These are phyloP conservation scores for Fusarium coffeatum DNA, from an alignment of 2,329 filamentous ascomycete species.

Conservation along the genomic window DNA sequence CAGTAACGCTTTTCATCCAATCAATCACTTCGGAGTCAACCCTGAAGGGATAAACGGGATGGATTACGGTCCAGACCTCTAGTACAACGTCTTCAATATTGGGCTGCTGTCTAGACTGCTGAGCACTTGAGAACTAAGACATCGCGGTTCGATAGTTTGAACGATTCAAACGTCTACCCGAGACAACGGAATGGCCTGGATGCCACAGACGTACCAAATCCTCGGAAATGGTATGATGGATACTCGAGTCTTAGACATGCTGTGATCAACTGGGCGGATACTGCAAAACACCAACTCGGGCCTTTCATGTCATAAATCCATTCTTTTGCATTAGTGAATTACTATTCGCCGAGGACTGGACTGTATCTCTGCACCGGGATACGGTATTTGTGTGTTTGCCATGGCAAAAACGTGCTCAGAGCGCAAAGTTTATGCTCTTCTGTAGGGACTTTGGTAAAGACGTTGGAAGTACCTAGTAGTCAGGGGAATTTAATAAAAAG, in stretches of 20 bases:
- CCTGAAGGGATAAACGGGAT: not conserved
- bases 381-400: not conserved
- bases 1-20: no score
- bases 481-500: conserved; percentile 9
- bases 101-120: not conserved
- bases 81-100: not conserved
- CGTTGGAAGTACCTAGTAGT: conserved; percentile 5
- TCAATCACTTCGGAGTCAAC: not conserved
- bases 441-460: not conserved
- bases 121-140: not conserved
- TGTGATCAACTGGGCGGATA: not conserved
- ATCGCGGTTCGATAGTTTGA: not conserved
- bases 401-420: not conserved
- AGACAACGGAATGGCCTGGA: not conserved
- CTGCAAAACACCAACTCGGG: not conserved
- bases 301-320: not conserved
- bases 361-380: not conserved
- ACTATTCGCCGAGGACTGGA: not conserved
- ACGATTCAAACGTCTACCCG: not conserved
- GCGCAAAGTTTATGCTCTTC: not conserved
- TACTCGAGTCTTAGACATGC: not conserved
- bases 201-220: not conserved
- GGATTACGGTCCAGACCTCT: not conserved
- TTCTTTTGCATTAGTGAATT: conserved; percentile 10
- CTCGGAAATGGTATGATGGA: not conserved